Base-by-base conservation (phyloP, 1,284 basidiomycete species). In the Afroboletus lepidellus region DNA sequence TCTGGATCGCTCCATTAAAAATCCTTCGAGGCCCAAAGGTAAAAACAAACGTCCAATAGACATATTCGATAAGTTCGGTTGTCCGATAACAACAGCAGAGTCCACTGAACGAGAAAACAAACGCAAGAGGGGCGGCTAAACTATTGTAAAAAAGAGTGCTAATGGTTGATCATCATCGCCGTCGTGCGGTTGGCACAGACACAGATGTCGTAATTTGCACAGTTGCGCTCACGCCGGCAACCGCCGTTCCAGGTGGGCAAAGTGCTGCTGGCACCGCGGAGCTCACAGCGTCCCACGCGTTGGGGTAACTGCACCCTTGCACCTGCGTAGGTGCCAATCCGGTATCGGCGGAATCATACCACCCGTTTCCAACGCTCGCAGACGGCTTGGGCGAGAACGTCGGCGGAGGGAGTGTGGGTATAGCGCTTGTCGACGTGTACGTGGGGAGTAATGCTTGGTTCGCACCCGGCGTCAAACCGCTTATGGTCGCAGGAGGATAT, bases 351-450 rank as follows among this genome's bases (percentile, higher is more conserved):
- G 74, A 39, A 62, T 92, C 78, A 43, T 76, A 76, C 93, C 94
- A 95, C 8, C 91, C 92, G 60, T 79, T 76, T 7, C 84, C 87
- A 3, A 77, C 72, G 56, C 74, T 73, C 48, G 83, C 76, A 5
- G 76, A 77, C 23, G 73, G 71, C 5, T 61, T 69, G 5, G 77
- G 76, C 9, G 84, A 81, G 46, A 79, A 72, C 4, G 80, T 80
- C n/a, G 85, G 84, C 36, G 78, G 76, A 3, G 83, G 76, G 13
- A 90, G 75, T 5, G 80, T 83, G 44, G 69, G 65, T 46, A 85
- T 71, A 2, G 77, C 72, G 15, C 78, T 85, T 0, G 90, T 89
- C 5, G 81, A 72, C 3, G 91, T 90, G 66, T 91, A 92, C 15
- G 81, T 79, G 5, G 85, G 83, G 15, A 87, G 64, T 23, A 69